These are phyloP conservation scores for Colletotrichum falcatum DNA, from an alignment of 2,329 filamentous ascomycete species.

Conservation along the genomic window DNA sequence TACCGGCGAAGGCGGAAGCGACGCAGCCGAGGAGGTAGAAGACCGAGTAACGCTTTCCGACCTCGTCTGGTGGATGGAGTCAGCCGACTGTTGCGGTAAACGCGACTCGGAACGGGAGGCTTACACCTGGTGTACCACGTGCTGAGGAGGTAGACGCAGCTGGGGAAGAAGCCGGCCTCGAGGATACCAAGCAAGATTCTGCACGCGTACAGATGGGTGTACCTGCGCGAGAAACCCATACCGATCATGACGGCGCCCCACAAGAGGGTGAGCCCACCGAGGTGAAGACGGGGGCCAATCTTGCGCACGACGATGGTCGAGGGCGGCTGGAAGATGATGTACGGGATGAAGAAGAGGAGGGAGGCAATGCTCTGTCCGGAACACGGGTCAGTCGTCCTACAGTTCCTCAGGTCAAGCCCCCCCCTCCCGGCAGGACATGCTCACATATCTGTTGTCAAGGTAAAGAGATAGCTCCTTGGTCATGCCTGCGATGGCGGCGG, in stretches of 20 bases:
- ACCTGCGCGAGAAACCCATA: slow-evolving; percentile 71
- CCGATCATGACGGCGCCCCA: slow-evolving; percentile 74
- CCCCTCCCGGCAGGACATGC: slow-evolving; percentile 34
- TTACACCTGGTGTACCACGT: slow-evolving; percentile 78
- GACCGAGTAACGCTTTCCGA: slow-evolving; percentile 75
- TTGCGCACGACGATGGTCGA: slow-evolving; percentile 77
- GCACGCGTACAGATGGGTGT: slow-evolving; percentile 64
- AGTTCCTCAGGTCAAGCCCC: background rate
- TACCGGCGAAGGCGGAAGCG: slow-evolving; percentile 74
- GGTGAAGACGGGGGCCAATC: slow-evolving; percentile 70
- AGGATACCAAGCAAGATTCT: slow-evolving; percentile 72
- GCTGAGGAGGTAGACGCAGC: slow-evolving; percentile 77
- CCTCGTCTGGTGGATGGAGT: slow-evolving; percentile 62
- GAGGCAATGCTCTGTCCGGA: slow-evolving; percentile 69
- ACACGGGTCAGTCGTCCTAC: background rate
- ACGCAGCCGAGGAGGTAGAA: slow-evolving; percentile 78
- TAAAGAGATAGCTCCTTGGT: slow-evolving; percentile 57
- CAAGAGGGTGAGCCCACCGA: slow-evolving; percentile 64
- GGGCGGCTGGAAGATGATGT: slow-evolving; percentile 77
- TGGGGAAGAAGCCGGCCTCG: slow-evolving; percentile 79
- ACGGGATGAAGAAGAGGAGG: slow-evolving; percentile 80
- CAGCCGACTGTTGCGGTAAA: background rate
- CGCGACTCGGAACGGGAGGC: slow-evolving; percentile 37
- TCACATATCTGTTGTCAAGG: slow-evolving; percentile 59
- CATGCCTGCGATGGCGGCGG: slow-evolving; percentile 78